Conservation (phyloP, 192 early-diverging fungal species). For the Linnemannia elongata region DNA sequence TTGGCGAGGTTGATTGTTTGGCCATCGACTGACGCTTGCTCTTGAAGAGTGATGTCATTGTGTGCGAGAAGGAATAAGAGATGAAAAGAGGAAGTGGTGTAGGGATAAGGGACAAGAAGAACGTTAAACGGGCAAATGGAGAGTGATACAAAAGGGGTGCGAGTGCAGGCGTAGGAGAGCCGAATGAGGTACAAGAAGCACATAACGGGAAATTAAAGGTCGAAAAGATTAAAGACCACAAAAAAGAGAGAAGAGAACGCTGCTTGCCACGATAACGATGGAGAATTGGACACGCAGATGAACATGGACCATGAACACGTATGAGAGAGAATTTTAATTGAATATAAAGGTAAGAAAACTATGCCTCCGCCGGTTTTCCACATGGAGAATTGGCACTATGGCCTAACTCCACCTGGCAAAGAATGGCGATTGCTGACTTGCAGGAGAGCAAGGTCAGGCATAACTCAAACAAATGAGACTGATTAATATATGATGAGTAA, state of each 20-base stretch:
- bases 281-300: no score
- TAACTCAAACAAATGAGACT: neutral
- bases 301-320: no score
- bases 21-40: neutral
- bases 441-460: constrained; percentile 32
- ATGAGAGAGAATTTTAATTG: no score
- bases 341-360: neutral
- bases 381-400: constrained; percentile 57
- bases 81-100: neutral
- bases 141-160: neutral
- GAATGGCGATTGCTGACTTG: constrained; percentile 51
- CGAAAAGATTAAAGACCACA: no score
- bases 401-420: constrained; percentile 61
- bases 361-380: constrained; percentile 59
- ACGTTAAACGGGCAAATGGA: neutral
- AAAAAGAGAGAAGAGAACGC: no score
- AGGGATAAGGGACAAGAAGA: neutral
- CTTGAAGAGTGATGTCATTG: neutral
- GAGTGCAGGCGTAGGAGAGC: no score
- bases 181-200: no score
- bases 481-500: no score
- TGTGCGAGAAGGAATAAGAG: neutral
- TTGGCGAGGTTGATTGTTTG: neutral
- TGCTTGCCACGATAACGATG: no score
- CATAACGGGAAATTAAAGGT: no score